phyloP scores from a whole-genome alignment of 805 yeast species.

The Schwanniomyces polymorphus region DNA sequence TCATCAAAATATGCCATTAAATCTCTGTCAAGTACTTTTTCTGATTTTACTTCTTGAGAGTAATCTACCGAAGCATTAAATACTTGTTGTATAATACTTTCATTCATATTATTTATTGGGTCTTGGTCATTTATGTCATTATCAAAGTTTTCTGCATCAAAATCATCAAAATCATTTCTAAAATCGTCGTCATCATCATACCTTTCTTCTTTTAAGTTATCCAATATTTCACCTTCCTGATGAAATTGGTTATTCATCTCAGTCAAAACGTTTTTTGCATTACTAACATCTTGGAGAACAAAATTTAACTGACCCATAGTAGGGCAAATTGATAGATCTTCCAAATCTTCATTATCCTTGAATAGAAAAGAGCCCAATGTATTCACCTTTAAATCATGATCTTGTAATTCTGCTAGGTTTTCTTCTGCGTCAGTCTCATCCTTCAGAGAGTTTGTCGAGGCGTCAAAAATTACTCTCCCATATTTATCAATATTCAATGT shows the following conservation, averaged over 20 bases:
- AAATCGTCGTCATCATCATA: constrained; percentile 3
- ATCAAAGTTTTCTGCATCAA: constrained; percentile 17
- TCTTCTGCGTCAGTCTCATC: not conserved
- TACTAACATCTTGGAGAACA: constrained; percentile 55
- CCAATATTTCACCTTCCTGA: constrained; percentile 9
- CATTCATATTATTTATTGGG: constrained; percentile 5
- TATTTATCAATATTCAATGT: constrained; percentile 20
- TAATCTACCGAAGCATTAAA: constrained; percentile 1
- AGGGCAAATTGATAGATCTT: constrained; percentile 58
- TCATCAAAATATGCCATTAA: constrained; percentile 82
- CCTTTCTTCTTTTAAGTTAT: constrained; percentile 5
- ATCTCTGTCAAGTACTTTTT: constrained; percentile 46
- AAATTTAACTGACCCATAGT: constrained; percentile 61
- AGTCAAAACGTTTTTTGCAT: constrained; percentile 47
- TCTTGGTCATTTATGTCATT: constrained; percentile 21
- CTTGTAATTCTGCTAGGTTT: constrained; percentile 7
- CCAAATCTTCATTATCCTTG: constrained; percentile 17
- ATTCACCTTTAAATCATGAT: constrained; percentile 13
- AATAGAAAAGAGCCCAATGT: constrained; percentile 20
- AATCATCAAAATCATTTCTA: constrained; percentile 24
- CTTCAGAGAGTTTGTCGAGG: constrained; percentile 8
- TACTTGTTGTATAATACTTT: constrained; percentile 4
- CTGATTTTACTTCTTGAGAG: not conserved
- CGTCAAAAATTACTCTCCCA: constrained; percentile 22
- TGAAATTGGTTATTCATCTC: constrained; percentile 40